Evolutionary conservation across 208 protist species (phyloP).

Genomic region (Acanthamoeba pearcei): DNA sequence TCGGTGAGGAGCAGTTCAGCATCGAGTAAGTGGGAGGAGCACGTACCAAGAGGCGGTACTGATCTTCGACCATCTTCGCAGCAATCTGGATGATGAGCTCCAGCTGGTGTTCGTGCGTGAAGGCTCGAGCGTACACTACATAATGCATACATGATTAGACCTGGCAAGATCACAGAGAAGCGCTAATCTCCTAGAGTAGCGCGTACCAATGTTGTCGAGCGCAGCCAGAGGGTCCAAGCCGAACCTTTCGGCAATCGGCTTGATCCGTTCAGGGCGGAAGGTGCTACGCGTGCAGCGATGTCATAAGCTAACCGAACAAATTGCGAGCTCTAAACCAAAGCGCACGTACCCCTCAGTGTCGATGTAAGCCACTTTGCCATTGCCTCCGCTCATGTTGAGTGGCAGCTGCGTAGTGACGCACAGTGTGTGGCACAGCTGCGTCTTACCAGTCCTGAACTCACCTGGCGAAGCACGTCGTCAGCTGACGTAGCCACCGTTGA

Average conservation of each 20-base stretch:
- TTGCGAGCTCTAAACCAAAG: not conserved
- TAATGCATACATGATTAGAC: not conserved
- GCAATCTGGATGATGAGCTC: slow-evolving; percentile 90
- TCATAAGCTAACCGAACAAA: not conserved
- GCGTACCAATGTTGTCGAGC: slow-evolving; percentile 97
- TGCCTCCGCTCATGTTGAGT: slow-evolving; percentile 88
- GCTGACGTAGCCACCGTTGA: slow-evolving; percentile 58
- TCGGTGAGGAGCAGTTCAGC: no score
- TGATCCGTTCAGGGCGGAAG: slow-evolving; percentile 95
- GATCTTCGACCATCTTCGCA: slow-evolving; percentile 87
- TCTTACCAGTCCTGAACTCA: slow-evolving; percentile 97
- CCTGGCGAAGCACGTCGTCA: slow-evolving; percentile 69
- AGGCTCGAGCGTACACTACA: slow-evolving; percentile 94
- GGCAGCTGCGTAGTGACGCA: slow-evolving; percentile 98
- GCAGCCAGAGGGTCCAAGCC: slow-evolving; percentile 94
- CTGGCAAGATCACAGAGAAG: not conserved
- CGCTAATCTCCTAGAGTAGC: not conserved
- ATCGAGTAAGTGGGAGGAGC: not conserved
- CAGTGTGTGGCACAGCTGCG: slow-evolving; percentile 98
- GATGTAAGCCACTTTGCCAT: slow-evolving; percentile 95
- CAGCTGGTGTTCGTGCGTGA: slow-evolving; percentile 95
- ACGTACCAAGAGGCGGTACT: slow-evolving; percentile 83
- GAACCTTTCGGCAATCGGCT: slow-evolving; percentile 97
- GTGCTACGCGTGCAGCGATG: not conserved
- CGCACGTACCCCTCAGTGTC: slow-evolving; percentile 97